Percentiles rank a stretch among this genome's conserved stretches.
Conservation (phyloP, 129 eudicot species). For the Apium graveolens region DNA sequence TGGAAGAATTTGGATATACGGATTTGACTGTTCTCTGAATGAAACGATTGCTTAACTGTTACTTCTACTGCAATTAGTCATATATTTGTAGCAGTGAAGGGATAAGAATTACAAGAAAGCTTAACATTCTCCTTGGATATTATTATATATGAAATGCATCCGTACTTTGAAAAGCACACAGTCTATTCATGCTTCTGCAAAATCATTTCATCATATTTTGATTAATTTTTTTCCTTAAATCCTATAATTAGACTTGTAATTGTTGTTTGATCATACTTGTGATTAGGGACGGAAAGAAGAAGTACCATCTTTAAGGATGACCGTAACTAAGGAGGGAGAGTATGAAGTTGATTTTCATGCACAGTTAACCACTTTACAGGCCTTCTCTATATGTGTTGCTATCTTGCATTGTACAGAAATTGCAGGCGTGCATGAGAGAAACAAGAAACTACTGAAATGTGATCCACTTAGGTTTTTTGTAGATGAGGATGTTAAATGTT, state of each 20-base stretch:
- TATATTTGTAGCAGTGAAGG: neutral
- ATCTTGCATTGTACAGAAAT: conserved; percentile 61
- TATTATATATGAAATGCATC: neutral
- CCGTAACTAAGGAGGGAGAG: conserved; percentile 35
- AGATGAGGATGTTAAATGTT: conserved; percentile 61
- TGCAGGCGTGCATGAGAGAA: conserved; percentile 31
- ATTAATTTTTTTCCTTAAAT: neutral
- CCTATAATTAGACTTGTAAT: neutral
- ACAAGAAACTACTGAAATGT: conserved; percentile 43
- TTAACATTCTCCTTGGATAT: neutral
- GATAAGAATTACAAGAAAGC: neutral
- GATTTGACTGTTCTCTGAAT: neutral
- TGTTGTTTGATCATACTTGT: conserved; percentile 7
- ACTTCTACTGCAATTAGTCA: neutral
- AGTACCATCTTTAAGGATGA: conserved; percentile 52
- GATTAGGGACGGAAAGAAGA: conserved; percentile 61
- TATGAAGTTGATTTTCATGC: conserved; percentile 76
- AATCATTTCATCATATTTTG: neutral
- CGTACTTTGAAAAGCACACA: neutral
- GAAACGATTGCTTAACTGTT: neutral
- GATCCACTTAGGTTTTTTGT: conserved; percentile 57
- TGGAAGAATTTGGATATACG: neutral
- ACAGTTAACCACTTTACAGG: conserved; percentile 65
- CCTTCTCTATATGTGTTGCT: conserved; percentile 74
- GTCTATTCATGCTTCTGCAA: neutral